These are phyloP conservation scores for Tephrocybe sp. DNA, from an alignment of 768 basidiomycete genomes.

Conservation along the genomic window DNA sequence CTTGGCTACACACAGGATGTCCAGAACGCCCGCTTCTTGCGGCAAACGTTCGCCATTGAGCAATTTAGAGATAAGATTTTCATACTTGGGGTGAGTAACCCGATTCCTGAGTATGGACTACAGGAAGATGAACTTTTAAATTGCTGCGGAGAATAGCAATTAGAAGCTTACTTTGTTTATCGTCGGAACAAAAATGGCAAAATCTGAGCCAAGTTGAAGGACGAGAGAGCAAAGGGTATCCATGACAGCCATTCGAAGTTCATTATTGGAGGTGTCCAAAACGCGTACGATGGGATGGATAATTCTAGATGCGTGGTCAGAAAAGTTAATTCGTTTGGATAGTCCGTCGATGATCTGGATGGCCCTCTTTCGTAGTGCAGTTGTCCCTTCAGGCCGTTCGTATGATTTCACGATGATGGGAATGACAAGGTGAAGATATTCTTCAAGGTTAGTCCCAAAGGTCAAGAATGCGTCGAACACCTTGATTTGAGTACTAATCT, in stretches of 20 bases:
- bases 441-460: constrained; percentile 95
- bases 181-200: constrained; percentile 96
- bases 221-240: constrained; percentile 91
- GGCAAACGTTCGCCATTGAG: constrained; percentile 90
- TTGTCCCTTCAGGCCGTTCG: constrained; percentile 74
- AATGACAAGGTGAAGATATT: constrained; percentile 94
- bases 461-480: constrained; percentile 94
- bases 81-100: constrained; percentile 81
- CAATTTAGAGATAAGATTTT: constrained; percentile 83
- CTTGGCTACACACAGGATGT: constrained; percentile 54
- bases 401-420: constrained; percentile 92
- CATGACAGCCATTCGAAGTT: constrained; percentile 83
- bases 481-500: constrained; percentile 77
- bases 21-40: constrained; percentile 74
- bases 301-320: constrained; percentile 95
- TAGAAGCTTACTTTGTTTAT: constrained; percentile 79
- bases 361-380: constrained; percentile 78
- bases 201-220: constrained; percentile 92
- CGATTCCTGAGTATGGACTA: constrained; percentile 76
- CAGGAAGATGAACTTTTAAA: constrained; percentile 5
- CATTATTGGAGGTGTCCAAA: constrained; percentile 68
- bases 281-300: constrained; percentile 94
- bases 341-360: constrained; percentile 90
- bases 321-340: constrained; percentile 92
- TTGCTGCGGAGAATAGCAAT: background rate